These are phyloP conservation scores for Poa annua DNA, from an alignment of 176 grass and related monocot genomes.

Conservation along the genomic window DNA sequence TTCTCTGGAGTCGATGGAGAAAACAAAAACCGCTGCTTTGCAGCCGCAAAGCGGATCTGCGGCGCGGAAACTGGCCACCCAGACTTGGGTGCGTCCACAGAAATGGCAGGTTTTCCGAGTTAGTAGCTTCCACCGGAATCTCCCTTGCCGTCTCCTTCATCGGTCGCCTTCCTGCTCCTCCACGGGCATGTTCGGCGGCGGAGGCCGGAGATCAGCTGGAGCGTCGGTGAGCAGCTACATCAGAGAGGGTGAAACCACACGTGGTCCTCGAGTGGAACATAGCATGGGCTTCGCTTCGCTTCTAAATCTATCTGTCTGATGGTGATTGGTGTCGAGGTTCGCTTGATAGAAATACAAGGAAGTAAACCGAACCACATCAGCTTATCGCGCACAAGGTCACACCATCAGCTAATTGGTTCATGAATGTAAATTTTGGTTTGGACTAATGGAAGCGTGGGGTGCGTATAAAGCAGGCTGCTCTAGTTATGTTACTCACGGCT, in stretches of 20 bases:
- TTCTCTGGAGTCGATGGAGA: neutral
- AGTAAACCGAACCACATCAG: neutral
- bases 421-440: too few relatives aligned
- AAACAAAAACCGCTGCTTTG: neutral
- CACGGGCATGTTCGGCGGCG: neutral
- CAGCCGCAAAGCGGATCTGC: conserved; percentile 27
- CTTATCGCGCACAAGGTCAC: neutral
- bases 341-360: too few relatives aligned
- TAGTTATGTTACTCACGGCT: too few relatives aligned
- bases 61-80: conserved; percentile 17
- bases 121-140: neutral
- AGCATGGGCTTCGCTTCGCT: conserved; percentile 1
- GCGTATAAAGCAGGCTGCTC: too few relatives aligned
- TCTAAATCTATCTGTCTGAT: neutral
- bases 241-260: neutral
- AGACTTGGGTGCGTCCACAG: conserved; percentile 40
- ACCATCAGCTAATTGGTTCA: neutral
- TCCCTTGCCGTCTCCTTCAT: neutral
- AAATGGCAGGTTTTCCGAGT: neutral
- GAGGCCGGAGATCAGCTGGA: neutral
- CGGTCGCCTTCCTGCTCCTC: neutral
- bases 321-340: too few relatives aligned
- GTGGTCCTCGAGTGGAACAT: neutral
- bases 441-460: too few relatives aligned
- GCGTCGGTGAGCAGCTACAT: neutral